phyloP scores from a whole-genome alignment of 495 filamentous ascomycete species.

The Talaromyces thailandensis region DNA sequence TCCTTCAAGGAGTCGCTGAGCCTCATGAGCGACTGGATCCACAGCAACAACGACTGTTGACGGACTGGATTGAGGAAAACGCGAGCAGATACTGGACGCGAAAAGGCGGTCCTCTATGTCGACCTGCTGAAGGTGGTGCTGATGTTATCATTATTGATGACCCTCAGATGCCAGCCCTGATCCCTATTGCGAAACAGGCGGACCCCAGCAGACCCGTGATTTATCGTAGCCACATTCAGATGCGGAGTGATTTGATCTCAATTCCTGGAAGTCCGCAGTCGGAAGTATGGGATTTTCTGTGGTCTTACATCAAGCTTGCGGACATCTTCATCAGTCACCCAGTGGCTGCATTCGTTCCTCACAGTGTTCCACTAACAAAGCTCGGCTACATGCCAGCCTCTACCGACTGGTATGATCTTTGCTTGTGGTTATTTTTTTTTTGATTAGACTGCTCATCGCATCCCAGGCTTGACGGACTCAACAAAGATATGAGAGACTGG shows the following conservation, averaged over 20 bases:
- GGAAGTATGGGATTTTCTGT: conserved; percentile 70
- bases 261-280: conserved; percentile 13
- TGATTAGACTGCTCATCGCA: neutral
- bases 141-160: conserved; percentile 77
- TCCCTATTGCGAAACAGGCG: conserved; percentile 16
- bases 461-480: neutral
- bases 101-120: conserved; percentile 55
- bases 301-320: conserved; percentile 56
- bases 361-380: conserved; percentile 42
- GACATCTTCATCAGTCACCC: conserved; percentile 84
- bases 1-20: conserved; percentile 55
- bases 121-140: conserved; percentile 62
- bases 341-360: conserved; percentile 66
- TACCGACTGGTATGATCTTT: neutral
- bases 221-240: neutral
- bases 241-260: neutral
- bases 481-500: neutral
- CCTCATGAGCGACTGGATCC: neutral
- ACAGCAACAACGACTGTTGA: neutral
- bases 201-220: neutral
- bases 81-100: neutral
- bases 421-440: neutral
- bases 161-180: conserved; percentile 81
- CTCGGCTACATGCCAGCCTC: neutral
- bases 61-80: neutral